Percentiles rank a stretch among this genome's conserved stretches.
Evolutionary conservation across 306 rosid species (phyloP).

Genomic region (Cicer yamashitae): DNA sequence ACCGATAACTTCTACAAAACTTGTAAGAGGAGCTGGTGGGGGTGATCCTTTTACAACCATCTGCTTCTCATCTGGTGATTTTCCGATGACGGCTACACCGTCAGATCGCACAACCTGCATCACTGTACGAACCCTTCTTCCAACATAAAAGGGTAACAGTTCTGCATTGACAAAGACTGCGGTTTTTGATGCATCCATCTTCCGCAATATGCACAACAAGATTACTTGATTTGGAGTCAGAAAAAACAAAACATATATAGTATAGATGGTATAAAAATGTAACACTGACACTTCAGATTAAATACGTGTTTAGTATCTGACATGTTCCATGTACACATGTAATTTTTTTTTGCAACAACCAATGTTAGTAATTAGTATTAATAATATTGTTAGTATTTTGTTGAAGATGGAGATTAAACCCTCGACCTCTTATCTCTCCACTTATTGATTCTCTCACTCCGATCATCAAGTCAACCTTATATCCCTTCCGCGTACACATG

Average conservation of each 20-base stretch:
- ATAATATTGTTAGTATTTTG: too few species aligned
- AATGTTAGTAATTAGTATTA: too few species aligned
- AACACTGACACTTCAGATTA: background rate
- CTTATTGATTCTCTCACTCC: too few species aligned
- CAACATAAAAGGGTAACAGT: conserved; percentile 61
- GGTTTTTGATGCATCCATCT: conserved; percentile 81
- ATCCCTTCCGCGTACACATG: too few species aligned
- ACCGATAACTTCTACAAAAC: conserved; percentile 85
- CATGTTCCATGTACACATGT: too few species aligned
- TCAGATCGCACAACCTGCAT: conserved; percentile 71
- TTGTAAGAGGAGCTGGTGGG: conserved; percentile 59
- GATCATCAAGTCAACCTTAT: too few species aligned
- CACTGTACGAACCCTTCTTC: conserved; percentile 78
- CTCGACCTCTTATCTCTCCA: too few species aligned
- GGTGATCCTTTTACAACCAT: conserved; percentile 65
- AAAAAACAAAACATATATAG: background rate
- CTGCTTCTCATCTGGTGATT: conserved; percentile 78
- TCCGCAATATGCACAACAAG: conserved; percentile 53
- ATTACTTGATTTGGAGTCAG: conserved; percentile 1
- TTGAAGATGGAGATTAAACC: too few species aligned
- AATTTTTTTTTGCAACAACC: too few species aligned
- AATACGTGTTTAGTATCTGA: background rate
- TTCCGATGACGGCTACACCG: conserved; percentile 64
- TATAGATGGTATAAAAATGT: conserved; percentile 1
- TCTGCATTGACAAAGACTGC: conserved; percentile 80